These are phyloP conservation scores for Suillus ampliporus DNA, from an alignment of 768 basidiomycete genomes.

Conservation along the genomic window DNA sequence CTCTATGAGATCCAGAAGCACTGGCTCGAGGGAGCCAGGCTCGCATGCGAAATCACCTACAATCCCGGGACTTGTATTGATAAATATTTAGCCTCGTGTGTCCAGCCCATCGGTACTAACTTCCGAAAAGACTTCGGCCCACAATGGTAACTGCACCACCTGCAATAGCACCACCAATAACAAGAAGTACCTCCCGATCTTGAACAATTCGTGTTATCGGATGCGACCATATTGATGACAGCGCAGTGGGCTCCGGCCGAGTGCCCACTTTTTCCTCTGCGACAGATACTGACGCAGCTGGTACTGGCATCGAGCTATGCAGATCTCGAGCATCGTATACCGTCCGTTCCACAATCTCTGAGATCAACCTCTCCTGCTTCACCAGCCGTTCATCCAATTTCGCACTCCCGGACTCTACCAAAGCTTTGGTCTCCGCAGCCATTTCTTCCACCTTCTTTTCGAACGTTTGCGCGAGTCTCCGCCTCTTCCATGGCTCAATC, in stretches of 20 bases:
- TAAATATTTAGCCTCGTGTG: neutral
- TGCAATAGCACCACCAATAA: slow-evolving; percentile 33
- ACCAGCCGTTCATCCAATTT: slow-evolving; percentile 55
- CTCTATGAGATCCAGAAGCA: slow-evolving; percentile 17
- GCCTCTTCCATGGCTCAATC: slow-evolving; percentile 97
- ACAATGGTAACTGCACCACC: slow-evolving; percentile 34
- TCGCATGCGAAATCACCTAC: too few species aligned
- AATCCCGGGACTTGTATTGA: too few species aligned
- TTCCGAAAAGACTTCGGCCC: slow-evolving; percentile 23
- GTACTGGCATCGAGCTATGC: neutral
- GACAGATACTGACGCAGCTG: slow-evolving; percentile 13
- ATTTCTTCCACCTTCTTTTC: slow-evolving; percentile 80
- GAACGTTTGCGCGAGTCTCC: slow-evolving; percentile 84
- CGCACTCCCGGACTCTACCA: slow-evolving; percentile 54
- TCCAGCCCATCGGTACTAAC: slow-evolving; percentile 2
- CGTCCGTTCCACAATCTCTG: slow-evolving; percentile 31
- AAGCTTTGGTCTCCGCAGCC: slow-evolving; percentile 42
- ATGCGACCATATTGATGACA: slow-evolving; percentile 1
- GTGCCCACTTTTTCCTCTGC: neutral
- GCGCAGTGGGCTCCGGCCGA: neutral
- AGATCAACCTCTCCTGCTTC: slow-evolving; percentile 48
- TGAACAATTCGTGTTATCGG: slow-evolving; percentile 16
- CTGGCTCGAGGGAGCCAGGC: neutral
- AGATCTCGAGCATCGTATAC: slow-evolving; percentile 22
- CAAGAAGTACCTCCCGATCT: slow-evolving; percentile 32